Evolutionary conservation across 2,329 filamentous ascomycete species (phyloP).

Genomic region (Cercospora brassicicola): DNA sequence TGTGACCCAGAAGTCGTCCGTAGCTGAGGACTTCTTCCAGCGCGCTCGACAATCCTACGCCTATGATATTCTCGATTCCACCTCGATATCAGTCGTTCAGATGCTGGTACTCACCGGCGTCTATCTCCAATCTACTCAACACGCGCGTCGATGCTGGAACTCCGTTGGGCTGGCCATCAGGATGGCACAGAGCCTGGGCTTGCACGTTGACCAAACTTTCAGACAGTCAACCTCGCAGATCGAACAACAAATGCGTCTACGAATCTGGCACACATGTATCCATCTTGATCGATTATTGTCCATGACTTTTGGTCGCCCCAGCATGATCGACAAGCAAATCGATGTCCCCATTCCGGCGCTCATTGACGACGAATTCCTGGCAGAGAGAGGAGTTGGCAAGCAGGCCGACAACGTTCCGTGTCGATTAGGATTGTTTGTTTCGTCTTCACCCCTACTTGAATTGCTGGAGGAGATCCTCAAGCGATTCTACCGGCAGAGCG

Average conservation of each 20-base stretch:
- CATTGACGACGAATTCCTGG: slow-evolving; percentile 56
- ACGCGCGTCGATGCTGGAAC: slow-evolving; percentile 34
- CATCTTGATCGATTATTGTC: slow-evolving; percentile 51
- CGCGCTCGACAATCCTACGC: slow-evolving; percentile 30
- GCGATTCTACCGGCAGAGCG: slow-evolving; percentile 28
- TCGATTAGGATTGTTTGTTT: slow-evolving; percentile 35
- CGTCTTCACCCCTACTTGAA: slow-evolving; percentile 32
- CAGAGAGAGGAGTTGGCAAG: slow-evolving; percentile 49
- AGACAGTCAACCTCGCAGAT: slow-evolving; percentile 56
- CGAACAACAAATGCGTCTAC: slow-evolving; percentile 66
- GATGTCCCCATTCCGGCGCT: slow-evolving; percentile 31
- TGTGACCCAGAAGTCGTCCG: slow-evolving; percentile 26
- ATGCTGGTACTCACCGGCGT: slow-evolving; percentile 31
- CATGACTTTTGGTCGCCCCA: slow-evolving; percentile 40
- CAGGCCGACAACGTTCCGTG: slow-evolving; percentile 30
- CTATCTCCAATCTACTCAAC: slow-evolving; percentile 32
- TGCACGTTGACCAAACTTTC: slow-evolving; percentile 62
- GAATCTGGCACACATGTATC: slow-evolving; percentile 55
- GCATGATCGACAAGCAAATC: slow-evolving; percentile 31
- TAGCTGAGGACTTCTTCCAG: slow-evolving; percentile 34
- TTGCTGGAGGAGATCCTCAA: slow-evolving; percentile 31
- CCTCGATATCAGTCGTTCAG: slow-evolving; percentile 29
- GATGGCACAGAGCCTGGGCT: slow-evolving; percentile 66
- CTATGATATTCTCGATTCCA: slow-evolving; percentile 32
- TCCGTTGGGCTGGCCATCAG: slow-evolving; percentile 50